A percentile compares a stretch with the other conserved stretches of the same genome.
phyloP scores from a whole-genome alignment of 345 rosid genomes.

The Kernera saxatilis region DNA sequence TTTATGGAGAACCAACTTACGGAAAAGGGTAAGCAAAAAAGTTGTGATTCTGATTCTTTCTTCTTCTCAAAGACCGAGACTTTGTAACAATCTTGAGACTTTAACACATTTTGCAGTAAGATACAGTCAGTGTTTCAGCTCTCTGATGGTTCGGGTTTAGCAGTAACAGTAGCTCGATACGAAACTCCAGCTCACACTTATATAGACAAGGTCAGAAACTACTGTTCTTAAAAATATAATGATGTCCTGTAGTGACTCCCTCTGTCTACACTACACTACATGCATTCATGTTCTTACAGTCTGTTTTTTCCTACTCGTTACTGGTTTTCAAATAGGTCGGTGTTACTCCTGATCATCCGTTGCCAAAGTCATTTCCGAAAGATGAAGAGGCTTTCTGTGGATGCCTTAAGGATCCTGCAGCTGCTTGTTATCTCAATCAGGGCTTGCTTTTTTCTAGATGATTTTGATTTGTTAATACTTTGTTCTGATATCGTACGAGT shows the following conservation, averaged over 20 bases:
- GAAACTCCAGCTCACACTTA: constrained; percentile 91
- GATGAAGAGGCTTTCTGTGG: constrained; percentile 70
- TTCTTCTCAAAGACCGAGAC: not conserved
- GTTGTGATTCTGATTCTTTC: not conserved
- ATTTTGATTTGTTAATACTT: constrained; percentile 11
- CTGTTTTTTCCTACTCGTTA: not conserved
- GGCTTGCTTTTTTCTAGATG: constrained; percentile 57
- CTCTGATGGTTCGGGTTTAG: constrained; percentile 96
- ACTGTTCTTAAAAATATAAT: not conserved
- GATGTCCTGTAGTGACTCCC: not conserved
- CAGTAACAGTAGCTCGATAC: constrained; percentile 88
- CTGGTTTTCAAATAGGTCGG: constrained; percentile 52
- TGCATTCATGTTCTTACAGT: not conserved
- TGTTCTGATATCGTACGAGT: not conserved
- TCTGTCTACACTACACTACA: not conserved
- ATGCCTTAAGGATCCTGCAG: constrained; percentile 69
- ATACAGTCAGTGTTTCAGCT: constrained; percentile 92
- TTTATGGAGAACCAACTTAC: constrained; percentile 84
- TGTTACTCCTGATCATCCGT: constrained; percentile 85
- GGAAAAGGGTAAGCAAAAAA: constrained; percentile 76
- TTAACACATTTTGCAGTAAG: constrained; percentile 49
- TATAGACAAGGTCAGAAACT: constrained; percentile 66
- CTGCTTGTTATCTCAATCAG: constrained; percentile 62
- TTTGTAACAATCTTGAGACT: not conserved
- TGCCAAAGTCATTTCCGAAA: constrained; percentile 72